Conservation (phyloP, 2,329 filamentous ascomycete species). For the Penicillium hesseltinei region DNA sequence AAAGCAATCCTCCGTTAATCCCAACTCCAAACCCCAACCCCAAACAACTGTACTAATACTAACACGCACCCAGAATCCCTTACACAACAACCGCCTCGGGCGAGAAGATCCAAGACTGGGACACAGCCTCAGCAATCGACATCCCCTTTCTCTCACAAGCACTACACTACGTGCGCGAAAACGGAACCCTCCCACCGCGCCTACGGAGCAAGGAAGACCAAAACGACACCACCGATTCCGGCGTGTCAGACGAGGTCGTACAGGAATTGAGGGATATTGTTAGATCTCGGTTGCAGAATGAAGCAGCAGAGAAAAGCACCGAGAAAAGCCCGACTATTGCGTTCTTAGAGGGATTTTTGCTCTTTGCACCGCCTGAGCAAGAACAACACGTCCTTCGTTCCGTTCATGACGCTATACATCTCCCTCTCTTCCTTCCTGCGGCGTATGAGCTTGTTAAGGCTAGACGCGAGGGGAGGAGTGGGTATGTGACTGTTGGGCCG, state of each 20-base stretch:
- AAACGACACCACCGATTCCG: slow-evolving; percentile 51
- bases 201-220: slow-evolving; percentile 58
- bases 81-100: slow-evolving; percentile 49
- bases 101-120: slow-evolving; percentile 76
- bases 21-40: not conserved
- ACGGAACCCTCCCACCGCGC: slow-evolving; percentile 56
- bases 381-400: slow-evolving; percentile 27
- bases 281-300: not conserved
- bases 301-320: not conserved
- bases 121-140: slow-evolving; percentile 77
- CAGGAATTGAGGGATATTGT: slow-evolving; percentile 27
- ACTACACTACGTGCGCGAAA: slow-evolving; percentile 66
- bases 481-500: slow-evolving; percentile 49
- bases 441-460: slow-evolving; percentile 52
- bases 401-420: slow-evolving; percentile 55
- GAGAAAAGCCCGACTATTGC: slow-evolving; percentile 52
- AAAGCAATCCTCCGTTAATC: not conserved
- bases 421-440: slow-evolving; percentile 75
- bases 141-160: slow-evolving; percentile 65
- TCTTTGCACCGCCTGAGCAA: slow-evolving; percentile 59
- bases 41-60: not conserved
- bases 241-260: slow-evolving; percentile 31
- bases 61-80: slow-evolving; percentile 39
- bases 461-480: slow-evolving; percentile 43
- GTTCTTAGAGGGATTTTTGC: slow-evolving; percentile 83